A percentile compares a stretch with the other conserved stretches of the same genome.
These are phyloP conservation scores for Helianthus tuberosus DNA, from an alignment of 129 eudicot genomes.

Conservation along the genomic window DNA sequence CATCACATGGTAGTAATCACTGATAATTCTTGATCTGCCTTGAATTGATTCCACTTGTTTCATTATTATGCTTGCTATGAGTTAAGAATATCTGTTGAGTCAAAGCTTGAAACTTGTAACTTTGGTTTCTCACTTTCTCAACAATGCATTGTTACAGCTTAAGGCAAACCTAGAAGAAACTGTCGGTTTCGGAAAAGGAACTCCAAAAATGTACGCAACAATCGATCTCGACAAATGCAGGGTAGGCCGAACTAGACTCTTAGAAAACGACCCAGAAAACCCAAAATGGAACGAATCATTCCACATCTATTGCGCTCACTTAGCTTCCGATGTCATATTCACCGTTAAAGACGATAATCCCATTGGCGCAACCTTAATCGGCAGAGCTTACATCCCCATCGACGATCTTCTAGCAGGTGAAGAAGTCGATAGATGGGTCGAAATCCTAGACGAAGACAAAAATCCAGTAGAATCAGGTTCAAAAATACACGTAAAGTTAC, in stretches of 20 bases:
- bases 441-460: conserved; percentile 51
- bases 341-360: conserved; percentile 75
- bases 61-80: neutral
- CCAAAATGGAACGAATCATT: conserved; percentile 76
- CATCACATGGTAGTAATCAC: neutral
- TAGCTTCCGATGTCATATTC: conserved; percentile 62
- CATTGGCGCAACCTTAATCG: conserved; percentile 72
- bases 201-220: conserved; percentile 78
- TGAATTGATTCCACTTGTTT: neutral
- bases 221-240: conserved; percentile 74
- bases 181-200: conserved; percentile 75
- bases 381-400: conserved; percentile 71
- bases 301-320: conserved; percentile 69
- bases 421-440: conserved; percentile 63
- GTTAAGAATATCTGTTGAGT: neutral
- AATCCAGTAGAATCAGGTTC: conserved; percentile 62
- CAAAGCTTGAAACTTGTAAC: neutral
- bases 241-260: conserved; percentile 67
- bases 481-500: conserved; percentile 68
- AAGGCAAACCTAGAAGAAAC: conserved; percentile 59
- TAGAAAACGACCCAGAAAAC: conserved; percentile 58
- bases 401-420: conserved; percentile 64
- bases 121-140: conserved; percentile 9
- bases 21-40: conserved; percentile 2
- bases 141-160: conserved; percentile 43